These are phyloP conservation scores for Fusarium coffeatum DNA, from an alignment of 2,329 filamentous ascomycete genomes.

Conservation along the genomic window DNA sequence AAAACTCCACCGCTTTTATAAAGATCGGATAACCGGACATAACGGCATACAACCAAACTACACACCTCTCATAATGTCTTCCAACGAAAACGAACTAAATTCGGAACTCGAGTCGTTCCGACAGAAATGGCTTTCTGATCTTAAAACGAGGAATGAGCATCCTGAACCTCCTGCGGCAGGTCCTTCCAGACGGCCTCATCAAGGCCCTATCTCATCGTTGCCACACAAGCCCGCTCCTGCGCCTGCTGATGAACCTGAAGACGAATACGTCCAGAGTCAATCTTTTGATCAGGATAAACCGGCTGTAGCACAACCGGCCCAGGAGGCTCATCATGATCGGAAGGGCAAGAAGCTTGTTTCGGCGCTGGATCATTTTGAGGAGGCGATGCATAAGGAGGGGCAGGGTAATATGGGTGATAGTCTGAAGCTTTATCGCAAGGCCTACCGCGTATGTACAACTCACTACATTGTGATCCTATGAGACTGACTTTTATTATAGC, in stretches of 20 bases:
- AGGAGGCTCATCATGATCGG: slow-evolving; percentile 23
- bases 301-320: not conserved
- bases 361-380: slow-evolving; percentile 92
- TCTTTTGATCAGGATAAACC: slow-evolving; percentile 50
- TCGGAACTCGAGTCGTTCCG: slow-evolving; percentile 89
- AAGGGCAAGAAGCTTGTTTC: slow-evolving; percentile 68
- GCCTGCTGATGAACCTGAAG: slow-evolving; percentile 50
- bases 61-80: slow-evolving; percentile 31
- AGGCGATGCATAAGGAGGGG: slow-evolving; percentile 87
- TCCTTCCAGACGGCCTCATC: slow-evolving; percentile 31
- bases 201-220: slow-evolving; percentile 38
- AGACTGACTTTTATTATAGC: slow-evolving; percentile 59
- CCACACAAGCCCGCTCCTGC: slow-evolving; percentile 24
- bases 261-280: slow-evolving; percentile 50
- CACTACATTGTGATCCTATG: too few species aligned
- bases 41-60: slow-evolving; percentile 14
- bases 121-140: slow-evolving; percentile 86
- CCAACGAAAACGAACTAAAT: slow-evolving; percentile 57
- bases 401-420: slow-evolving; percentile 91
- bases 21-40: slow-evolving; percentile 7
- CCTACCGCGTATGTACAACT: slow-evolving; percentile 74
- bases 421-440: slow-evolving; percentile 86
- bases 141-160: slow-evolving; percentile 59
- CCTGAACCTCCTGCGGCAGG: slow-evolving; percentile 16
- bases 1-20: not conserved